phyloP scores from a whole-genome alignment of 2,329 filamentous ascomycete species.

The Calonectria montana region DNA sequence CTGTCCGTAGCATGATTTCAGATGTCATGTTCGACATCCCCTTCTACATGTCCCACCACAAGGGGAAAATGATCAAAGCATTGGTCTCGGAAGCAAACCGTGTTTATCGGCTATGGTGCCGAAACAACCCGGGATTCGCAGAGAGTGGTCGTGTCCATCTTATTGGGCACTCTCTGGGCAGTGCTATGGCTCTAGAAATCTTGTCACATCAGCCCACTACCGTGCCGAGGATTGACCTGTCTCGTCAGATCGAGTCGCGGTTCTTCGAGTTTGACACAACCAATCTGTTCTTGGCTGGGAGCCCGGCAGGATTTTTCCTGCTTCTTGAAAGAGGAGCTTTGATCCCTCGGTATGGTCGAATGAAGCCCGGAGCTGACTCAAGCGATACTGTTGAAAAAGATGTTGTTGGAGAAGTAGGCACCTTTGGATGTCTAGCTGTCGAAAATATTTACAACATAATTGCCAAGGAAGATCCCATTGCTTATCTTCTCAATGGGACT shows the following conservation, averaged over 20 bases:
- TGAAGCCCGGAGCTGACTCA: constrained; percentile 79
- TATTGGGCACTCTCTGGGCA: constrained; percentile 92
- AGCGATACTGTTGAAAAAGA: constrained; percentile 66
- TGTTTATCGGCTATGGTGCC: constrained; percentile 95
- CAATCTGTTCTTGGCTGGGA: constrained; percentile 90
- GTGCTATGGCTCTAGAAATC: constrained; percentile 93
- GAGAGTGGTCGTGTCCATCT: constrained; percentile 87
- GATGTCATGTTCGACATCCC: constrained; percentile 99
- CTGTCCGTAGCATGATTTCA: constrained; percentile 92
- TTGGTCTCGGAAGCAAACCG: constrained; percentile 92
- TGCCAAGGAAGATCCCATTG: constrained; percentile 78
- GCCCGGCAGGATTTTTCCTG: constrained; percentile 92
- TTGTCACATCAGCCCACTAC: constrained; percentile 87
- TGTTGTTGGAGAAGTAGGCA: constrained; percentile 82
- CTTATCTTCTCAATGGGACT: constrained; percentile 91
- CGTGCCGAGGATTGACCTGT: constrained; percentile 64
- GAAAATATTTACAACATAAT: constrained; percentile 98
- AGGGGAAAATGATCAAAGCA: constrained; percentile 92
- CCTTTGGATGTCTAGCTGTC: constrained; percentile 90
- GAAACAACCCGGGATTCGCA: constrained; percentile 89
- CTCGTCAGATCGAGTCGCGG: constrained; percentile 57
- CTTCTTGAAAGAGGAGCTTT: constrained; percentile 81
- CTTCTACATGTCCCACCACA: constrained; percentile 97
- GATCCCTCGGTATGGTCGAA: constrained; percentile 78
- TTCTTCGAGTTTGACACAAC: constrained; percentile 93